Conservation (phyloP, 345 rosid genomes). For the Cardamine chenopodiifolia region DNA sequence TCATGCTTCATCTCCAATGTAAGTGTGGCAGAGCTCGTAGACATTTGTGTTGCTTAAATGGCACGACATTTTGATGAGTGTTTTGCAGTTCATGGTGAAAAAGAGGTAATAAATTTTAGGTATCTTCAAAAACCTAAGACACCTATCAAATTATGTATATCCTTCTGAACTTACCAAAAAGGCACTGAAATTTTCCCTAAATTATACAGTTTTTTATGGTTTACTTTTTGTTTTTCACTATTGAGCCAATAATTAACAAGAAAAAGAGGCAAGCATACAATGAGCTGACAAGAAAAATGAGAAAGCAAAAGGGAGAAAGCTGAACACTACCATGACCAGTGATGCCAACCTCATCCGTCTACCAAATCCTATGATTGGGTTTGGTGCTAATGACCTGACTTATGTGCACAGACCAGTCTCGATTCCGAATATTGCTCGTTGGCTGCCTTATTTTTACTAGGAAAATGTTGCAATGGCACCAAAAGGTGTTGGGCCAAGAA, state of each 20-base stretch:
- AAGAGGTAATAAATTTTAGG: too few species aligned
- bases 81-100: too few species aligned
- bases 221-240: too few species aligned
- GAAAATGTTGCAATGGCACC: conserved; percentile 46
- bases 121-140: too few species aligned
- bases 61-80: too few species aligned
- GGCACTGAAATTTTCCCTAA: background rate
- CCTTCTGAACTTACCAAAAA: background rate
- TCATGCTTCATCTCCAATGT: too few species aligned
- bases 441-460: conserved; percentile 40
- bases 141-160: too few species aligned
- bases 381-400: conserved; percentile 34
- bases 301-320: background rate
- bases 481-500: conserved; percentile 39
- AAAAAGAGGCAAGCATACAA: conserved; percentile 10
- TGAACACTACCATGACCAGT: background rate
- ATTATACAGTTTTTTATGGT: background rate
- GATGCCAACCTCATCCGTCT: conserved; percentile 13
- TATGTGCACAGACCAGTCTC: conserved; percentile 20
- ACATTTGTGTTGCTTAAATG: too few species aligned
- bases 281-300: background rate
- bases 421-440: conserved; percentile 21
- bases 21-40: too few species aligned
- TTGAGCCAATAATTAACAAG: background rate
- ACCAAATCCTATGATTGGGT: conserved; percentile 45